These are phyloP conservation scores for Chenopodium album DNA, from an alignment of 148 eudicot species.

Conservation along the genomic window DNA sequence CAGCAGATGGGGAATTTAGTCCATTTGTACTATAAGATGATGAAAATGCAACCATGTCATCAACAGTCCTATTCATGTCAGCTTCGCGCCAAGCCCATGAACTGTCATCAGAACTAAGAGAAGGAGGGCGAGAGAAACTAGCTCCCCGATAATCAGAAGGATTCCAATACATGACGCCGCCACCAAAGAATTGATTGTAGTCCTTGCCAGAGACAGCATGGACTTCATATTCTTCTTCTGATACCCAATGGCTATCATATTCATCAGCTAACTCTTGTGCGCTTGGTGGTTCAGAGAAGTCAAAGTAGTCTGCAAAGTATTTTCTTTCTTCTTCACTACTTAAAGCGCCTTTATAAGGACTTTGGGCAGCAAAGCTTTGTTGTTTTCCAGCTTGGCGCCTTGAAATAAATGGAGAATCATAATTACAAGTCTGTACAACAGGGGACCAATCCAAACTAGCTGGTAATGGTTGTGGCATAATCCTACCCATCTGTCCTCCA, in stretches of 20 bases:
- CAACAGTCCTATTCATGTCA: constrained; percentile 88
- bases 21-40: constrained; percentile 93
- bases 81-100: constrained; percentile 98
- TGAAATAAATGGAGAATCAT: constrained; percentile 63
- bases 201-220: constrained; percentile 74
- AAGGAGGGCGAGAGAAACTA: constrained; percentile 91
- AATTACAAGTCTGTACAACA: constrained; percentile 60
- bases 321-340: constrained; percentile 67
- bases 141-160: constrained; percentile 87
- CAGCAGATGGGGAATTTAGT: constrained; percentile 83
- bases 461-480: constrained; percentile 60
- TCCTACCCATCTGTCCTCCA: constrained; percentile 53
- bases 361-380: constrained; percentile 50
- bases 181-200: constrained; percentile 92
- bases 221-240: constrained; percentile 88
- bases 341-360: constrained; percentile 40
- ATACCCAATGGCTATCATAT: constrained; percentile 83
- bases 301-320: constrained; percentile 54
- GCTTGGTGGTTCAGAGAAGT: constrained; percentile 50
- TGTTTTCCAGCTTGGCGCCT: constrained; percentile 66
- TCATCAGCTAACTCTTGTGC: constrained; percentile 70
- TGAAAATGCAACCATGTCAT: constrained; percentile 98
- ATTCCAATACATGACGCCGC: constrained; percentile 96
- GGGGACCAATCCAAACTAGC: constrained; percentile 89
- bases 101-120: constrained; percentile 97